phyloP scores from a whole-genome alignment of 495 filamentous ascomycete species.

The Aspergillus diversus region DNA sequence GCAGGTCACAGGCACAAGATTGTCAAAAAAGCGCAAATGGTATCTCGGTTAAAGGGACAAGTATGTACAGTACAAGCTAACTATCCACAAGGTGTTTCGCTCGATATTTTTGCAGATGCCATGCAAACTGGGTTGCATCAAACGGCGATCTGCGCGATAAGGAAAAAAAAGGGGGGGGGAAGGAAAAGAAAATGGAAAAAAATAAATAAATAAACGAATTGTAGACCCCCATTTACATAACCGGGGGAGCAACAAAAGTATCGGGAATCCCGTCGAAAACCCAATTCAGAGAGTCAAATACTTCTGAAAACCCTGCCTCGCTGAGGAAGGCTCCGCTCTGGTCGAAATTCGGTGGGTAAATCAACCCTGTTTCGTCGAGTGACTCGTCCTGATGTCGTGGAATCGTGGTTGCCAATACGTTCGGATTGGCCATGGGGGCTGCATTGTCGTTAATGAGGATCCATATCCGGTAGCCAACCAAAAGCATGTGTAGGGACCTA shows the following conservation, averaged over 20 bases:
- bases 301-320: conserved; percentile 51
- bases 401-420: conserved; percentile 32
- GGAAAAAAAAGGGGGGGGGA: background rate
- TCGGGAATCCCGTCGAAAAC: conserved; percentile 54
- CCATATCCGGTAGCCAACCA: conserved; percentile 2
- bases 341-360: conserved; percentile 47
- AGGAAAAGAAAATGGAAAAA: background rate
- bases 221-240: conserved; percentile 29
- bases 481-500: conserved; percentile 19
- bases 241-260: conserved; percentile 45
- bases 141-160: background rate
- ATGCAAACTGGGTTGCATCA: background rate
- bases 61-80: conserved; percentile 3
- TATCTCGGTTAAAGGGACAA: conserved; percentile 13
- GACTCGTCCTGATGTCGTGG: conserved; percentile 34
- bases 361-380: conserved; percentile 32
- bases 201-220: no score
- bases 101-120: background rate
- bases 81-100: background rate
- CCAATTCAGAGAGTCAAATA: conserved; percentile 54
- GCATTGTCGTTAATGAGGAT: conserved; percentile 20
- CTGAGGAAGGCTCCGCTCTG: conserved; percentile 47
- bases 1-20: background rate
- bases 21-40: conserved; percentile 13
- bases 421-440: conserved; percentile 35